Evolutionary conservation across 2,329 filamentous ascomycete species (phyloP), one percentile per base, ranked within the genome.

Genomic region (Pseudofabraea citricarpa): DNA sequence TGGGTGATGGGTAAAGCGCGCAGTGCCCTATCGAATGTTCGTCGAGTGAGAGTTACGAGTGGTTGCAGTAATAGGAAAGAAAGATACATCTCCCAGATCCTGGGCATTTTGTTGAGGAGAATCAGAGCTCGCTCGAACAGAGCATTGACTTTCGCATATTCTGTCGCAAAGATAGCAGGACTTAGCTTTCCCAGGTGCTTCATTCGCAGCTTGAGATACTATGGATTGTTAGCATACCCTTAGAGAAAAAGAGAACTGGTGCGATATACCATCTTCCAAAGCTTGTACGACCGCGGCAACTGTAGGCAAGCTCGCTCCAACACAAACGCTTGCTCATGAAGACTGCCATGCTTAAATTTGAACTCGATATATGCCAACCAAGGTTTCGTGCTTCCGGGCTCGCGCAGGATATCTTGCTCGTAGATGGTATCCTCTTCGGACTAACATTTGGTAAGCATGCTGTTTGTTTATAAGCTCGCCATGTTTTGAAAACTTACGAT

Each of bases 41-140:
- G 82, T 46, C 93, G 81, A 20, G 89, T 94, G 45, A 82, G 75
- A 6, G 91, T 96, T 48, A 98, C 82, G 42, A 94, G 72, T n/a
- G 93, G 93, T 64, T 98, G 93, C 59, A 87, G 81, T 61, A 91
- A 81, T 45, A 98, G 73, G 61, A 98, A 97, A 38, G 78, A 78
- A 49, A 98, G 81, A 63, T 96, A 98, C 82, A 97, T 88, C 64
- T 96, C 90, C 94, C 93, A 98, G 61, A 98, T 93, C 54, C 82
- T 80, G 19, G 94, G 93, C 93, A 98, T 98, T 70, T 98, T 98
- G 70, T 98, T 96, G 49, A 98, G 77, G 31, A 98, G 75, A 46
- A 96, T 87, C 40, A 98, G 71, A 3, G 93, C 90, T 55, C 88
- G 80, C 69, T 98, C 93, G 63, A 95, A 98, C 31, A 97, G 79